phyloP scores from a whole-genome alignment of 2,329 filamentous ascomycete genomes.

The Parascedosporium putredinis region DNA sequence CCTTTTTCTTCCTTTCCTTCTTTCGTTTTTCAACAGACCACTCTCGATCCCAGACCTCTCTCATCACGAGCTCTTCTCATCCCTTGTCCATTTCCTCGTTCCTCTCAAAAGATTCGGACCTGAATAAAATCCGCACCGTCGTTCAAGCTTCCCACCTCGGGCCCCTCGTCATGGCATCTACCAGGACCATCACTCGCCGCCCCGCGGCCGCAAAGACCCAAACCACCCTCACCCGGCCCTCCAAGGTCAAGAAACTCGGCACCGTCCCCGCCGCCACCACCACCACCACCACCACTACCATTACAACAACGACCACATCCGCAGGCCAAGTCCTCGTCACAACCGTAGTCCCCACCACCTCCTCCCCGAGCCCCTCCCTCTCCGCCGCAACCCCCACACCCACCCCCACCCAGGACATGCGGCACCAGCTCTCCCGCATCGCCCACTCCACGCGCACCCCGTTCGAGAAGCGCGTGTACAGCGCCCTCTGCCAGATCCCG shows the following conservation, averaged over 20 bases:
- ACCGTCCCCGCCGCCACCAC: slow-evolving; percentile 8
- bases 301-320: not conserved
- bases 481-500: slow-evolving; percentile 67
- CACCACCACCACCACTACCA: not conserved
- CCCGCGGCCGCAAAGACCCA: slow-evolving; percentile 7
- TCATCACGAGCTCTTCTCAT: too few species aligned
- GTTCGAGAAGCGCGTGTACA: slow-evolving; percentile 58
- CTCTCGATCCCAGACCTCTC: not conserved
- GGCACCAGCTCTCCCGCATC: slow-evolving; percentile 33
- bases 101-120: not conserved
- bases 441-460: slow-evolving; percentile 32
- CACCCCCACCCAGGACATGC: slow-evolving; percentile 19
- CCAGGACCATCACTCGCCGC: not conserved
- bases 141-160: not conserved
- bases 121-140: too few species aligned
- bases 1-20: too few species aligned
- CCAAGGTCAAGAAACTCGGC: slow-evolving; percentile 1
- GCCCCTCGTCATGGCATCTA: slow-evolving; percentile 1
- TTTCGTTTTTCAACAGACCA: too few species aligned
- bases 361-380: not conserved
- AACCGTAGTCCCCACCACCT: not conserved
- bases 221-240: not conserved
- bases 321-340: not conserved
- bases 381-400: not conserved
- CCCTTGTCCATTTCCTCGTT: not conserved